phyloP scores from a whole-genome alignment of 495 filamentous ascomycete species.

The Daldinia loculata region DNA sequence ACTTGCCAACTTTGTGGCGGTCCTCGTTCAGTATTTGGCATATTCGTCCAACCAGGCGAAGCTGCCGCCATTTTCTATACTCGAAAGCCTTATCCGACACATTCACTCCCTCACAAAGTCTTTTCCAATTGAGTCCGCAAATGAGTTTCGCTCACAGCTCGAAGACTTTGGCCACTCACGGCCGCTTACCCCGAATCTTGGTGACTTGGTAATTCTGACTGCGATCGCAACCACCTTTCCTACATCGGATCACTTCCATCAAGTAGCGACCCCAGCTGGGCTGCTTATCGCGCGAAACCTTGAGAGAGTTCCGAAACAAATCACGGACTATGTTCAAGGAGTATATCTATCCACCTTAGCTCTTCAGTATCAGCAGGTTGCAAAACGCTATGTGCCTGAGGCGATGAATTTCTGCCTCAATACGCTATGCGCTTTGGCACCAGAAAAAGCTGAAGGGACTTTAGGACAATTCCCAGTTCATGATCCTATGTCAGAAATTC shows the following conservation, averaged over 20 bases:
- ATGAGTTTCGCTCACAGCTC: slow-evolving; percentile 77
- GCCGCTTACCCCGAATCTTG: slow-evolving; percentile 68
- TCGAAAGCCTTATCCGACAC: slow-evolving; percentile 61
- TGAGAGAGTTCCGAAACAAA: slow-evolving; percentile 71
- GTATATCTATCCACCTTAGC: slow-evolving; percentile 80
- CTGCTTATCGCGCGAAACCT: slow-evolving; percentile 82
- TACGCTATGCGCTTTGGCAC: slow-evolving; percentile 73
- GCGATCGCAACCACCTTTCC: slow-evolving; percentile 87
- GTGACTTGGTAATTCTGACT: slow-evolving; percentile 82
- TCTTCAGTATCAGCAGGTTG: slow-evolving; percentile 79
- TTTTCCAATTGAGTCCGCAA: slow-evolving; percentile 77
- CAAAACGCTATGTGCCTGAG: slow-evolving; percentile 89
- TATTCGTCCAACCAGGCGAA: slow-evolving; percentile 63
- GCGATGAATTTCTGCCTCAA: slow-evolving; percentile 81
- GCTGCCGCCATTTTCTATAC: slow-evolving; percentile 49
- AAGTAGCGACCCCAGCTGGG: slow-evolving; percentile 87
- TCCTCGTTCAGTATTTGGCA: slow-evolving; percentile 80
- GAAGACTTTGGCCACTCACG: slow-evolving; percentile 67
- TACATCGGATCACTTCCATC: slow-evolving; percentile 95
- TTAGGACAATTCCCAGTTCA: slow-evolving; percentile 70
- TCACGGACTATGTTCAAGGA: slow-evolving; percentile 74
- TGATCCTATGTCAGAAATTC: slow-evolving; percentile 62
- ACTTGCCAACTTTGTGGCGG: slow-evolving; percentile 74
- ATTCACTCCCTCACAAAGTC: slow-evolving; percentile 87
- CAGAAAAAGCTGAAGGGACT: slow-evolving; percentile 53